Evolutionary conservation across 2,329 filamentous ascomycete species (phyloP).

Genomic region (Fusarium begoniae): DNA sequence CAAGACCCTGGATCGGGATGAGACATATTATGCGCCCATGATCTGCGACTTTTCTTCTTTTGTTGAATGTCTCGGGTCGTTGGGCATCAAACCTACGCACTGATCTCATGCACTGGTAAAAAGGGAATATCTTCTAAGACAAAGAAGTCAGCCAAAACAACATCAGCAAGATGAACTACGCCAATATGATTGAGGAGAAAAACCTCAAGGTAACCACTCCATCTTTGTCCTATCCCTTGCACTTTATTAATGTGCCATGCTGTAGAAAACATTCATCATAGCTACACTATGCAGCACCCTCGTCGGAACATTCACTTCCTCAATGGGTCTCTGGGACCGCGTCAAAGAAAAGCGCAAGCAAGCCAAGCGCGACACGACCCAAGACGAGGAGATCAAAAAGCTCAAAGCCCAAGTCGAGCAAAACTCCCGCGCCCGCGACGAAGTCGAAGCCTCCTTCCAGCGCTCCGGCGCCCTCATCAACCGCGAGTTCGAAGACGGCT

Average conservation of each 20-base stretch:
- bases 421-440: slow-evolving; percentile 17
- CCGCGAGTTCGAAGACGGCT: slow-evolving; percentile 39
- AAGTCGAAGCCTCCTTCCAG: slow-evolving; percentile 35
- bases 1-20: background rate
- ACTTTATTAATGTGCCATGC: accelerated
- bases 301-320: slow-evolving; percentile 41
- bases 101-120: background rate
- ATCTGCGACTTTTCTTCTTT: slow-evolving; percentile 1
- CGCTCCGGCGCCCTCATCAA: slow-evolving; percentile 37
- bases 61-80: background rate
- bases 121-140: background rate
- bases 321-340: slow-evolving; percentile 41
- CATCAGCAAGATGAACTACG: slow-evolving; percentile 30
- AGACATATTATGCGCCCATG: slow-evolving; percentile 4
- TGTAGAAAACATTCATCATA: slow-evolving; percentile 41
- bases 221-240: accelerated
- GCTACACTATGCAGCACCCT: slow-evolving; percentile 39
- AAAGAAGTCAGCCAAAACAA: background rate
- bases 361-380: slow-evolving; percentile 32
- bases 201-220: slow-evolving; percentile 26
- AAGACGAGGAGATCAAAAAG: slow-evolving; percentile 41
- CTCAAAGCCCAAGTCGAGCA: slow-evolving; percentile 33
- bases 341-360: slow-evolving; percentile 40
- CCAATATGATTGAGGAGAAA: slow-evolving; percentile 41
- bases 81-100: slow-evolving; percentile 16